Base-by-base conservation (phyloP, 2,329 filamentous ascomycete species). In the Lachnum nothofagi region DNA sequence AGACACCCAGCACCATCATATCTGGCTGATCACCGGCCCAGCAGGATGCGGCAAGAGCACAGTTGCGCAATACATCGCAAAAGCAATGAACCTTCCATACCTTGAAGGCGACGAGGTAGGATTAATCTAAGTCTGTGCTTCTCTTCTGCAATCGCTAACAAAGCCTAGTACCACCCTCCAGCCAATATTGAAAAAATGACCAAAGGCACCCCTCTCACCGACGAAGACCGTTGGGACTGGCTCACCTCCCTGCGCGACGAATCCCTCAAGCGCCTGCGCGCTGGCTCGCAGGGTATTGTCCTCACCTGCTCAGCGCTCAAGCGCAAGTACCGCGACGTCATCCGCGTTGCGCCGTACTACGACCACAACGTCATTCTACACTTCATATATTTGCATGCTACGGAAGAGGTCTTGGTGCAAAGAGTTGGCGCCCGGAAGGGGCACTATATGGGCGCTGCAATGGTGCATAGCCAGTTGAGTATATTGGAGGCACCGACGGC, bases 201-300 rank as follows among this genome's bases (percentile, higher is more conserved):
- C 63, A 77, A 77, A 59, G 88, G 88, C 58, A 83, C 82, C 48
- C 90, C 93, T 2, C 77, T 98, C 29, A 95, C 87, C 48, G 93
- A 98, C 65, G 85, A 83, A 51, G 93, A 98, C 70, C 86, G 93
- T 56, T 97, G 93, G 93, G 91, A 96, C 72, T 98, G 93, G 93
- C 82, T 98, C 55, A 88, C 85, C 40, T 75, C 76, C 10, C 77
- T 93, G 12, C 86, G 88, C 55, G 79, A 88, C 56, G 84, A 83
- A 62, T 80, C 82, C 5, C 73, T 83, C 47, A 69, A 70, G 45
- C 72, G 72, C 43, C 72, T 86, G 42, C 53, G 57, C 41, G 44
- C 64, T 37, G 81, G 82, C 31, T 75, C 79, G 16, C 71, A 77
- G 24, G 85, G 89, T 42, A 93, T 96, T n/a, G 88, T 98, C 42